Evolutionary conservation across 2,329 filamentous ascomycete species (phyloP), one percentile per base, ranked within the genome.

Genomic region (Nakataea oryzae): DNA sequence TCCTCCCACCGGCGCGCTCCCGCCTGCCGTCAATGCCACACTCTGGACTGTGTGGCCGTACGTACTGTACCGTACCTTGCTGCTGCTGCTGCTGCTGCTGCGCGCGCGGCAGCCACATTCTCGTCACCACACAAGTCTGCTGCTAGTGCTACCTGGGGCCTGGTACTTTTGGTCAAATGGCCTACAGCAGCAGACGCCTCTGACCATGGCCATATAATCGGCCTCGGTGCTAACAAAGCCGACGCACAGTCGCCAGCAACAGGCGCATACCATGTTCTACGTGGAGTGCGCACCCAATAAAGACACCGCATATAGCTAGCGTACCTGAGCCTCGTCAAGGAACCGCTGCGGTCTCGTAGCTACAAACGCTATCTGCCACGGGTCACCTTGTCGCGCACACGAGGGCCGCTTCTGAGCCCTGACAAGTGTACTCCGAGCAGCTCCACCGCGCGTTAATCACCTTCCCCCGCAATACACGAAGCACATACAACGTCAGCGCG

Each of bases 21-120:
- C 59, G 59, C 41, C 58, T 60, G 32, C 59, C 59, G 32, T 30
- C 59, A n/a, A 61, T 61, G 59, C 32, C 24, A 61, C 59, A 34
- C 54, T 41, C n/a, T 29, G 26, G 27, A 27, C 55, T 29, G 26
- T 26, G 11, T 14, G 17, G 13, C 54, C 3, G 17, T 27, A n/a
- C n/a, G n/a, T n/a, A n/a, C n/a, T n/a, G n/a, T n/a, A 55, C 17
- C 29, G 59, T 54, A 54, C 28, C 59, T 60, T 60, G 58, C 58
- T 60, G 26, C 58, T 54, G 21, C n/a, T n/a, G n/a, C n/a, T 47
- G 41, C 21, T 47, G 41, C 41, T 47, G 41, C 11, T 11, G 41
- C n/a, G n/a, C n/a, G n/a, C 41, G 57, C 29, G 21, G 41, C 41
- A 50, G 41, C 41, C 41, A 50, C 41, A 50, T n/a, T n/a, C 6